Evolutionary conservation across 2,329 filamentous ascomycete species (phyloP), one percentile per base, ranked within the genome.

Genomic region (Elsinoe fawcettii): DNA sequence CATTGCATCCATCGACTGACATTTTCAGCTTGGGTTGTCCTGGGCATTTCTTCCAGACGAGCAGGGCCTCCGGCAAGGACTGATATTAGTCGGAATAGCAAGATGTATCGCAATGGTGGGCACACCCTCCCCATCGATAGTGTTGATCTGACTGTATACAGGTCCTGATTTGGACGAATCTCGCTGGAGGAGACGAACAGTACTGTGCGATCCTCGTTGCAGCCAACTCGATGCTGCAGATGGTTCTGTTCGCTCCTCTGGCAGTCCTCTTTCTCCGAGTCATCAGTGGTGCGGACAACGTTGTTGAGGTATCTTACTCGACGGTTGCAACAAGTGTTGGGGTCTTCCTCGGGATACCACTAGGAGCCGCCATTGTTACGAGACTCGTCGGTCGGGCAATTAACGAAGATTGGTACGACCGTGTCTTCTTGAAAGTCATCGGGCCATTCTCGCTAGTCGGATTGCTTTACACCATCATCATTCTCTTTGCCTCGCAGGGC

Each of bases 51-150:
- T 80, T 1, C 77, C 77, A 0, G 77, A 80, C 61, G 69, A 77
- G 58, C 66, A 67, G 41, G 75, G 69, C 0, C 66, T 80, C 8
- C 65, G 77, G 1, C 78, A 82, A 30, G 88, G 87, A 0, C 73
- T 93, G 1, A 88, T 92, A 36, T 80, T 95, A 5, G 90, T 96
- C 0, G 90, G 90, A 0, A 74, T 96, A 1, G 90, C 87, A 4
- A 76, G 90, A 55, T 96, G 90, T 64, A 95, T 95, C 61, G 90
- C 89, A 30, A 95, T 95, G 90, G 88, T 86, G 68, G 59, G 71
- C 5, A 30, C n/a, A n/a, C n/a, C n/a, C n/a, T n/a, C n/a, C n/a
- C n/a, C n/a, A n/a, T n/a, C n/a, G n/a, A n/a, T n/a, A n/a, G n/a
- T n/a, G n/a, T n/a, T n/a, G 27, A 30, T 30, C 9, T 30, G 27